Evolutionary conservation across 2,329 filamentous ascomycete species (phyloP), one percentile per base, ranked within the genome.

Genomic region (Claviceps sp.): DNA sequence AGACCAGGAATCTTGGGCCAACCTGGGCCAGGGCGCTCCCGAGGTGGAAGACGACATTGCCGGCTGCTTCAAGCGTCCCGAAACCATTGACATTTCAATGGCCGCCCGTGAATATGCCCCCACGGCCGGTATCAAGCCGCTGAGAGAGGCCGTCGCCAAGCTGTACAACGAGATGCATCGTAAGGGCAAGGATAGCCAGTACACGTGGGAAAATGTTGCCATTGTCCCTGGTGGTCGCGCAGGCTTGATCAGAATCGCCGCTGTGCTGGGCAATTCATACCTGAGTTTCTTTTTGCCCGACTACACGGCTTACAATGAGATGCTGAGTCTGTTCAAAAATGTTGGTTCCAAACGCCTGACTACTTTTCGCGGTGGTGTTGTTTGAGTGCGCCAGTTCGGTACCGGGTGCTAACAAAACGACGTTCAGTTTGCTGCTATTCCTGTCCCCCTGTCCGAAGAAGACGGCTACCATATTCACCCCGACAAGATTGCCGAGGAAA

Each of bases 221-320:
- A 95, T 97, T 65, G 91, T 97, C 3, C 91, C 91, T 45, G 90
- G 90, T 67, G 91, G 91, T 40, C 82, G 91, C 61, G 91, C 91
- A 37, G 91, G 91, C 47, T 73, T 97, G 69, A 96, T 96, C 66
- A 82, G 91, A 60, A 96, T 97, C 65, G 91, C 91, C 20, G 91
- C 91, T 49, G 89, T 97, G 5, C 71, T 97, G 59, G 91, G 91
- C 57, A 95, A 95, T 66, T 84, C 89, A 51, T 95, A 95, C 64
- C 76, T 96, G 56, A 88, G 85, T 43, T 96, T 96, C 77, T 95
- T 95, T 70, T 87, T 95, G 64, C 88, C 88, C 45, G 86, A 96
- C 67, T 96, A 96, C 71, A 95, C 90, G 3, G 91, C 91, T 2
- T 97, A 97, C 75, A 95, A 94, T 64, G 90, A 96, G 74, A 96